Evolutionary conservation across 164 flowering plant genomes (phyloP), one percentile per base, ranked within the genome.

Genomic region (Hamamelis virginiana): DNA sequence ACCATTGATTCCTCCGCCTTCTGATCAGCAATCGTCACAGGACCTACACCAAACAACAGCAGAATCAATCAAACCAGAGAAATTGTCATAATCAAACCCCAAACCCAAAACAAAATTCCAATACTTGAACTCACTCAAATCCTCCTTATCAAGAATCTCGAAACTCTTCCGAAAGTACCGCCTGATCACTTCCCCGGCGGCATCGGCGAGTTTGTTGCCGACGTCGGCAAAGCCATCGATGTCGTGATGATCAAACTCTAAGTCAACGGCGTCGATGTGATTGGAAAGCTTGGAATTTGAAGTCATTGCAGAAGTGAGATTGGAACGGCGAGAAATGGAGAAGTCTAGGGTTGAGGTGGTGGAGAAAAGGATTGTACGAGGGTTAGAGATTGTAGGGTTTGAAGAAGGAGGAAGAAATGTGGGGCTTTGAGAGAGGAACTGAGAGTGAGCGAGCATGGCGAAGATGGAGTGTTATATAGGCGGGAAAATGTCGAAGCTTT

Each of bases 1-100:
- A 83, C 84, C 99, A 96, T 95, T 25, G 96, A 55, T 65, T 92
- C 99, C 77, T 96, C 99, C 1, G 99, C 99, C 47, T 83, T 80
- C 79, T 78, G 80, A 72, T 95, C 99, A 43, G 99, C 99, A 65
- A 92, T 86, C 3, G 99, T 95, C 16, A 95, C 99, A 58, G 99
- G 99, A 84, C 99, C 98, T 95, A 3, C 22, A n/a, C 4, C 9
- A 11, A n/a, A 44, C 12, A 23, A 26, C 55, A 14, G 8, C 5
- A 26, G 11, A 47, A 56, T 43, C 26, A 47, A 68, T 19, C 52
- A 15, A 47, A 64, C 33, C 22, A 47, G 0, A 62, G 56, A 48
- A 25, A 44, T n/a, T n/a, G 52, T 15, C 61, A 19, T 28, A 33
- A n/a, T 3, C 23, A 0, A 43, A 10, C 26, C 25, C 26, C 62